A percentile compares a stretch with the other conserved stretches of the same genome.
These are phyloP conservation scores for Ustilago xerochloae DNA, from an alignment of 1,284 basidiomycete genomes.

Conservation along the genomic window DNA sequence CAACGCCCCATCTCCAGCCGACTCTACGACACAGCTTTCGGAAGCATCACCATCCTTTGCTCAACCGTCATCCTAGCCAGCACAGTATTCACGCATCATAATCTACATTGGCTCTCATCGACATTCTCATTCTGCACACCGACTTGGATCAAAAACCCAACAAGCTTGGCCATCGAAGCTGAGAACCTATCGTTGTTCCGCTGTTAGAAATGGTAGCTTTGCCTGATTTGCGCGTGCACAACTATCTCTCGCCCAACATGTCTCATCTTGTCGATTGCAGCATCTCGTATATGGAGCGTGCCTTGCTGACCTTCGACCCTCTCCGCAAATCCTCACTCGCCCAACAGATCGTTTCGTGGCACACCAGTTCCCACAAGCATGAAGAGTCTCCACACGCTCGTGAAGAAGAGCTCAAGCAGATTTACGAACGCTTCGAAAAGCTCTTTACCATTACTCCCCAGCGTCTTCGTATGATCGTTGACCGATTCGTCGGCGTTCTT, in stretches of 20 bases:
- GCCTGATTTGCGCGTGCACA: not conserved
- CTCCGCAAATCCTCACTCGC: constrained; percentile 2
- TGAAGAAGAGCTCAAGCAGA: constrained; percentile 57
- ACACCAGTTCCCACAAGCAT: constrained; percentile 58
- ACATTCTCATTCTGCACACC: not conserved
- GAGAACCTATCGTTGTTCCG: too few species aligned
- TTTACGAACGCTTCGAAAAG: constrained; percentile 54
- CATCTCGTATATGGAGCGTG: constrained; percentile 20
- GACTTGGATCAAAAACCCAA: not conserved
- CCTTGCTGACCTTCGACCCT: constrained; percentile 22
- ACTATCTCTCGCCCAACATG: constrained; percentile 9
- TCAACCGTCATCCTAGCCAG: not conserved
- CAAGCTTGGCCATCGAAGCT: too few species aligned
- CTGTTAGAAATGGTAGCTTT: constrained; percentile 18
- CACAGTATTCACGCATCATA: not conserved
- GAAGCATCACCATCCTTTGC: not conserved
- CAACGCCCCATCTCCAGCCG: too few species aligned
- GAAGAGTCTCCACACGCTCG: constrained; percentile 51
- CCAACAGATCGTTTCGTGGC: constrained; percentile 61
- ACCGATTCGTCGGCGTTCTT: constrained; percentile 91
- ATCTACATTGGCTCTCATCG: not conserved
- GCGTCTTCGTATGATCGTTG: constrained; percentile 76
- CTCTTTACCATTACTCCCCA: constrained; percentile 63
- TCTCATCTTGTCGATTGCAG: constrained; percentile 19
- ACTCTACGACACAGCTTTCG: too few species aligned